Base-by-base conservation (phyloP, 139 green algal species). In the Zygnema circumcarinatum region DNA sequence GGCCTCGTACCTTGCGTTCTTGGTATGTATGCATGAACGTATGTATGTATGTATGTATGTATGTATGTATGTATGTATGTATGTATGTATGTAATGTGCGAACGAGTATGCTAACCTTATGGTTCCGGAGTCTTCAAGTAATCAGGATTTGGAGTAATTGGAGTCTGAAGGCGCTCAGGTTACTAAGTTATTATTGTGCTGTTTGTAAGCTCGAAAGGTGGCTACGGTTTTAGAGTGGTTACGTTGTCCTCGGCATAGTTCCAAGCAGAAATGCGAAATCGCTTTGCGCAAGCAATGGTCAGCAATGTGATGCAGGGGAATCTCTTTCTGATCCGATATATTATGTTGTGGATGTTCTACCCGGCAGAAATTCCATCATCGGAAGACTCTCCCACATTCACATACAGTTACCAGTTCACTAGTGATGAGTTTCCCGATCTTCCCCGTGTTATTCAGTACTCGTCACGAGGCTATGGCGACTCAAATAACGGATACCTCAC, bases 1-100 rank as follows among this genome's bases (percentile, higher is more conserved):
- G 74, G 32, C 7, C 74, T 53, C 0, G 0, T 81, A 31, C 74
- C 74, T 22, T 81, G 74, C 33, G 74, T 69, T 32, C 74, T 81
- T 3, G 47, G 74, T 81, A 53, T 39, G 74, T 81, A 53, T 47
- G 3, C 39, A 52, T 36, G 16, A 40, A 40, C 35, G 16, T 39
- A 52, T 78, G 7, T 78, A 3, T 40, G 7, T 62, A 16, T 16
- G 16, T 7, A 62, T 62, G 7, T 25, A 62, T 62, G 16, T 62
- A 7, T 25, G 16, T 62, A 25, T 25, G 7, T 25, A 62, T 25
- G 7, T 62, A 25, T 62, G 47, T 62, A 62, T 16, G 7, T 7
- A 62, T 62, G 16, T 62, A 62, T 62, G 7, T 16, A 7, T 16
- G 7, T 62, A 25, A 62, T 7, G 16, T 62, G 47, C 16, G 47